Percentiles rank a stretch among this genome's conserved stretches.
Evolutionary conservation across 768 basidiomycete genomes (phyloP).

Genomic region (Boletus bicolor): DNA sequence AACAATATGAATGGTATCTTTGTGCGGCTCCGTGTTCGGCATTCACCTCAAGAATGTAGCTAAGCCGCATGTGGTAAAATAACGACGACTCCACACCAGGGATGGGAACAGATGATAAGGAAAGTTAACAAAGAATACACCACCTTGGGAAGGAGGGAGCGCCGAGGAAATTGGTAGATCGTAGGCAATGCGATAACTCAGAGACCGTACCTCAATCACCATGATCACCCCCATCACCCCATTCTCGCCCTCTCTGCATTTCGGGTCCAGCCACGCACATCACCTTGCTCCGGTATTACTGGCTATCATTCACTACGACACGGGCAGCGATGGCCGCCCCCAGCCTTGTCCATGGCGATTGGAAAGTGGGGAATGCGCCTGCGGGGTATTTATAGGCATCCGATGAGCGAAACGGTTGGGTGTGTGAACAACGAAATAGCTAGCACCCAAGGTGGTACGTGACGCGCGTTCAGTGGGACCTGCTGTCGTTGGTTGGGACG

Average conservation of each 20-base stretch:
- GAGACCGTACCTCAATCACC: constrained; percentile 9
- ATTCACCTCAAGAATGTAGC: constrained; percentile 12
- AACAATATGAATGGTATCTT: neutral
- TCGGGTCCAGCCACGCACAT: neutral
- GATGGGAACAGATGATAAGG: neutral
- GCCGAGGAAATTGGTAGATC: constrained; percentile 13
- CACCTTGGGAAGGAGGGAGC: constrained; percentile 16
- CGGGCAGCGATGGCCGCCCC: neutral
- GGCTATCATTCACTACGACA: neutral
- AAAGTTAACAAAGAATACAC: neutral
- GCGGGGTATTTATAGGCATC: neutral
- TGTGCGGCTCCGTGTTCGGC: constrained; percentile 5
- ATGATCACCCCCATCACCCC: constrained; percentile 3
- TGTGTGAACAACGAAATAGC: neutral
- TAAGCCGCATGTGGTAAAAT: neutral
- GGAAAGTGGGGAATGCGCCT: neutral
- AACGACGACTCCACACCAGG: constrained; percentile 3
- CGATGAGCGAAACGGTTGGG: neutral
- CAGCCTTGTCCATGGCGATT: neutral
- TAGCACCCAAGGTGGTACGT: neutral
- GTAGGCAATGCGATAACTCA: constrained; percentile 8
- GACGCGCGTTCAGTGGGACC: neutral
- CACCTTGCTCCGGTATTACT: neutral
- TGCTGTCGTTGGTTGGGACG: constrained; percentile 1
- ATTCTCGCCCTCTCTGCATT: neutral